Percentiles rank a stretch among this genome's conserved stretches.
Evolutionary conservation across 345 rosid genomes (phyloP).

Genomic region (Citrus trifoliata): DNA sequence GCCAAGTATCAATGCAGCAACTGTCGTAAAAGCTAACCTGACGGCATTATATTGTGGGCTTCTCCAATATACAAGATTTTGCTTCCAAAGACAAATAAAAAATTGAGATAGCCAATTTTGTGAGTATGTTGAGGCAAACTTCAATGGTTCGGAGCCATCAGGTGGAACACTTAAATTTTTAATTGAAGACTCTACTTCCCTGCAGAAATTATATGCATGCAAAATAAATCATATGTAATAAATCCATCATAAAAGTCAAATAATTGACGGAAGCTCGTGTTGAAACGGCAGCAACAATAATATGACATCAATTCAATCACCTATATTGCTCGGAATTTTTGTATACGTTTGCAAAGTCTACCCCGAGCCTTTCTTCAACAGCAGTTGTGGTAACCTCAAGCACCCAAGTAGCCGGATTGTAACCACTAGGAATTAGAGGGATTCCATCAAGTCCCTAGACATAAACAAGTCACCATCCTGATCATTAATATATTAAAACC

Average conservation of each 20-base stretch:
- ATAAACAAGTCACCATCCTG: not conserved
- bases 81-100: slow-evolving; percentile 67
- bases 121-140: slow-evolving; percentile 54
- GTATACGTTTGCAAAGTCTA: slow-evolving; percentile 75
- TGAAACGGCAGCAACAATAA: not conserved
- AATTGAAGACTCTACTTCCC: slow-evolving; percentile 67
- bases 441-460: slow-evolving; percentile 61
- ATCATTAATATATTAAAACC: not conserved
- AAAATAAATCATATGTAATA: not conserved
- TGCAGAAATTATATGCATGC: slow-evolving; percentile 15
- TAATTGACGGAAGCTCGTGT: not conserved
- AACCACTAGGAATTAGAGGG: slow-evolving; percentile 53
- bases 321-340: slow-evolving; percentile 53
- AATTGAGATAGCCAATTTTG: slow-evolving; percentile 55
- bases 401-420: slow-evolving; percentile 98
- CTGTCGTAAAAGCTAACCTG: slow-evolving; percentile 53
- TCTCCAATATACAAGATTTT: slow-evolving; percentile 91
- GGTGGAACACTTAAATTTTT: slow-evolving; percentile 50
- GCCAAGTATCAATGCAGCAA: slow-evolving; percentile 69
- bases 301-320: slow-evolving; percentile 22
- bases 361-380: slow-evolving; percentile 55
- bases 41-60: slow-evolving; percentile 78
- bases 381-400: slow-evolving; percentile 72
- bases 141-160: slow-evolving; percentile 55
- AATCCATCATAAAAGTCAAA: not conserved